Percentiles rank a stretch among this genome's conserved stretches.
phyloP scores from a whole-genome alignment of 2,329 filamentous ascomycete genomes.

The Cladophialophora yegresii region DNA sequence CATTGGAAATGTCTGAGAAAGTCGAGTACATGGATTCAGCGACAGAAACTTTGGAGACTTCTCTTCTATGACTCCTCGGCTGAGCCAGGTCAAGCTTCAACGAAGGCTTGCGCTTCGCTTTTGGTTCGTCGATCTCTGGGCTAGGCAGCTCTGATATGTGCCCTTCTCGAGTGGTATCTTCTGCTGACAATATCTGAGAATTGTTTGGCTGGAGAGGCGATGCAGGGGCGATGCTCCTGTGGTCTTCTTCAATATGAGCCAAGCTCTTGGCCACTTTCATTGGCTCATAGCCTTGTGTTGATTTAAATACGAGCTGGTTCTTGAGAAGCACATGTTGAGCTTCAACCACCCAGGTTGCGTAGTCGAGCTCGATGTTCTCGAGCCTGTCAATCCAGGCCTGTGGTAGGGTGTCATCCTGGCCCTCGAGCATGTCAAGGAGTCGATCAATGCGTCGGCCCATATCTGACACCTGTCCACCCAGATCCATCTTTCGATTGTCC shows the following conservation, averaged over 20 bases:
- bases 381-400: conserved; percentile 85
- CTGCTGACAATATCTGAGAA: not conserved
- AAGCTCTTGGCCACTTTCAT: conserved; percentile 25
- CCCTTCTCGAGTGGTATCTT: not conserved
- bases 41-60: conserved; percentile 36
- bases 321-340: conserved; percentile 74
- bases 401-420: conserved; percentile 77
- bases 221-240: conserved; percentile 27
- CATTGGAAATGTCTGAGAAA: conserved; percentile 36
- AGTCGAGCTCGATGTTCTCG: conserved; percentile 75
- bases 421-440: conserved; percentile 85
- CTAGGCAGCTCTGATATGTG: not conserved
- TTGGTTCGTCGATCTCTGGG: not conserved
- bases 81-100: conserved; percentile 27
- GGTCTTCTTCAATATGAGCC: conserved; percentile 15
- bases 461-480: conserved; percentile 69
- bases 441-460: conserved; percentile 75
- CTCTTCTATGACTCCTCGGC: conserved; percentile 32
- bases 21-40: conserved; percentile 35
- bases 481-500: conserved; percentile 52
- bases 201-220: conserved; percentile 28
- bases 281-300: conserved; percentile 20
- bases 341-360: conserved; percentile 76
- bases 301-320: conserved; percentile 53
- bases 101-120: conserved; percentile 28